Base-by-base conservation (phyloP, 2,329 filamentous ascomycete species). In the Fusarium camptoceras region DNA sequence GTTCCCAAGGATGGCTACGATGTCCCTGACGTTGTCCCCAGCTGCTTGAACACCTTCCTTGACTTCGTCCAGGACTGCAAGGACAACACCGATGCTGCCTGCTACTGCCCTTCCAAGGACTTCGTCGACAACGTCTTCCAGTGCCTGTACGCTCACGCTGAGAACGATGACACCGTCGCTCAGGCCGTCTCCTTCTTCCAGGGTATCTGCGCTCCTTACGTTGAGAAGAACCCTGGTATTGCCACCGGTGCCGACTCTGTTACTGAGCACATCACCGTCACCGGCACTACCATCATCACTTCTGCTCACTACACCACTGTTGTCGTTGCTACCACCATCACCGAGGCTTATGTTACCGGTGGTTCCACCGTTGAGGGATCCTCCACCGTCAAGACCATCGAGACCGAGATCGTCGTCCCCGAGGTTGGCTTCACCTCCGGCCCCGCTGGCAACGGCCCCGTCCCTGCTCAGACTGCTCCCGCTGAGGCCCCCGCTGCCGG, bases 31-130 rank as follows among this genome's bases (percentile, higher is more conserved):
- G 87, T 94, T 49, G 91, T 98, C 51, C 94, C 95, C 69, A 89
- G 89, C 78, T 98, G 95, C 85, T 84, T 98, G 82, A 96, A 95
- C 88, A 97, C 94, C 76, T 98, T 94, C 93, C 82, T 97, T 76
- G 87, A 88, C 78, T 82, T 86, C 66, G 87, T 92, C 53, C 65
- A 76, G 54, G 84, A 87, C 78, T 98, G 95, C 88, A 86, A 86
- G 75, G 90, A 93, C 83, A 97, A 97, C 89, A 91, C 91, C 44
- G 93, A 97, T 77, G 82, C 86, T 64, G 81, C 83, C 72, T 98
- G 95, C 89, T 97, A 93, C 91, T 98, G 95, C 89, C 92, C 92
- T 73, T 87, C 91, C 78, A 80, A 86, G 65, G 83, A 88, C 58
- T 95, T 96, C 82, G 92, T 94, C 77, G 85, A 89, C 80, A 91